Evolutionary conservation across 2,329 filamentous ascomycete species (phyloP), one percentile per base, ranked within the genome.

Genomic region (Leptographium radiaticola): DNA sequence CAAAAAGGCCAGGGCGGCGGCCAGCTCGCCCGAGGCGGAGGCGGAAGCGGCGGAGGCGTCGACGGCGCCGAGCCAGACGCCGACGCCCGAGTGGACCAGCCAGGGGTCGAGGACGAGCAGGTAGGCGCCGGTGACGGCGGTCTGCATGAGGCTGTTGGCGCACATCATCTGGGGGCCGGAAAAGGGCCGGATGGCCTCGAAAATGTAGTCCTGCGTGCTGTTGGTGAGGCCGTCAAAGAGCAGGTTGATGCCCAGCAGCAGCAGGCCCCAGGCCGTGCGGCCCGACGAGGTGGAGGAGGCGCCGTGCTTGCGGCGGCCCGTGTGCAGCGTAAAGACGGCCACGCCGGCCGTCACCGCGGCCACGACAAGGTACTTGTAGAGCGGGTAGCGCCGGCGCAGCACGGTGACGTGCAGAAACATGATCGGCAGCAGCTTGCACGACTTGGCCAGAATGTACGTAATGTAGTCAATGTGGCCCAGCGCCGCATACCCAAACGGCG

Each of bases 131-230:
- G 90, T 97, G 54, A 97, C 74, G 48, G 82, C 65, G 4, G 89
- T 91, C 62, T 81, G 85, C 68, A 97, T 86, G 54, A 95, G 73
- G 67, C 97, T 98, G 70, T 96, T 89, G 42, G 91, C 90, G 66
- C 90, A 94, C 93, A 98, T 98, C 93, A 98, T 98, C 77, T 98
- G 93, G 56, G 91, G 89, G 11, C 93, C 93, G 3, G 82, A 81
- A 67, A 93, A 96, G 15, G 84, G 83, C 59, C 81, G 81, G 70
- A 89, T 95, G 8, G 80, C 76, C 59, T 71, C 70, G 67, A 97
- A 96, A 67, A 98, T 89, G 68, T 95, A 84, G 69, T 98, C 93
- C 74, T 98, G 93, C 2, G 91, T 95, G 53, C 86, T 89, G 70
- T 98, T 98, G 56, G 91, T 97, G 53, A 98, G 76, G 59, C 93